phyloP scores from a whole-genome alignment of 345 rosid genomes.

The Sapria himalayana region DNA sequence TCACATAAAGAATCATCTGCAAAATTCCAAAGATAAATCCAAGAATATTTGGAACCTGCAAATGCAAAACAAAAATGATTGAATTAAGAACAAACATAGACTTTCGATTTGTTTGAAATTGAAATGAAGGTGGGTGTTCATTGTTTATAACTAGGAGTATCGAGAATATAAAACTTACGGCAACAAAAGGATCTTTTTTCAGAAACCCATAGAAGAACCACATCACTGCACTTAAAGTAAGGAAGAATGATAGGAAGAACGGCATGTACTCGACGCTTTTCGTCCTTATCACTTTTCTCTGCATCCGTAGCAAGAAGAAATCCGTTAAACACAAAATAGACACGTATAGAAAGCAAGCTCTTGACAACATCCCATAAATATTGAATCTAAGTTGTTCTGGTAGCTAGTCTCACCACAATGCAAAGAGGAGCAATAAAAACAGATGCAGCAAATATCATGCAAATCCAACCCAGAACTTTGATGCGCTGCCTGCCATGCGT shows the following conservation, averaged over 20 bases:
- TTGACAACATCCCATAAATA: not conserved
- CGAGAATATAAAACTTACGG: constrained; percentile 25
- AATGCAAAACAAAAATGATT: not conserved
- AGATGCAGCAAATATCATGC: constrained; percentile 43
- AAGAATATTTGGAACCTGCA: constrained; percentile 57
- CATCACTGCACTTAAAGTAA: constrained; percentile 61
- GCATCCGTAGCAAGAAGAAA: constrained; percentile 4
- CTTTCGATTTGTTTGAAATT: not conserved
- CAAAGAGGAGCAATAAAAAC: constrained; percentile 78
- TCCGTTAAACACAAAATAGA: not conserved
- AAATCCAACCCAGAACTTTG: constrained; percentile 45
- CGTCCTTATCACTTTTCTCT: constrained; percentile 73
- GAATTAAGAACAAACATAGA: not conserved
- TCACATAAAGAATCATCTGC: constrained; percentile 57
- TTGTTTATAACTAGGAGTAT: not conserved
- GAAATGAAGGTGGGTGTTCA: not conserved
- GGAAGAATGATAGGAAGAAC: constrained; percentile 44
- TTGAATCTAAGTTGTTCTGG: not conserved
- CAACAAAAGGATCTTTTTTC: constrained; percentile 34
- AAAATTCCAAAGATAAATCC: constrained; percentile 56
- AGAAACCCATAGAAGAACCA: constrained; percentile 86
- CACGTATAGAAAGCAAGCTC: not conserved
- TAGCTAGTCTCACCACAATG: constrained; percentile 31
- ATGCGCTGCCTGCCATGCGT: constrained; percentile 19
- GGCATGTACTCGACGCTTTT: constrained; percentile 84